phyloP scores from a whole-genome alignment of 495 filamentous ascomycete genomes.

The Achaetomiella virescens region DNA sequence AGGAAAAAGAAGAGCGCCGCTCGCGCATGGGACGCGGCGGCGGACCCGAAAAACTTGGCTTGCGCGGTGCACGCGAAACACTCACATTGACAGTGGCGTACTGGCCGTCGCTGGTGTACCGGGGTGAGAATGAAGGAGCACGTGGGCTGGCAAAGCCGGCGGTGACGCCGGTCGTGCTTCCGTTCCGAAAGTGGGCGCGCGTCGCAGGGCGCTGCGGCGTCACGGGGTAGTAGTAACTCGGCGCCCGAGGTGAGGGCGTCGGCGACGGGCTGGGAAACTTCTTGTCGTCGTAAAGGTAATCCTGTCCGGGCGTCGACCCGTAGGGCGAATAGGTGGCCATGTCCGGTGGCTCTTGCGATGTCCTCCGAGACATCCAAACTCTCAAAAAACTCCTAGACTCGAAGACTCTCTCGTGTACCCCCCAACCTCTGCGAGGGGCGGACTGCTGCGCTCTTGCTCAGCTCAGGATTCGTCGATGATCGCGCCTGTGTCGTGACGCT shows the following conservation, averaged over 20 bases:
- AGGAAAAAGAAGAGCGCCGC: constrained; percentile 47
- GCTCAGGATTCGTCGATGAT: constrained; percentile 17
- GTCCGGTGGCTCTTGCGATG: constrained; percentile 31
- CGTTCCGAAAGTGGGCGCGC: constrained; percentile 40
- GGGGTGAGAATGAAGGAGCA: constrained; percentile 40
- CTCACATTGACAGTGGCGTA: constrained; percentile 54
- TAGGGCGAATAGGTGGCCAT: constrained; percentile 46
- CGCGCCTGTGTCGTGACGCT: constrained; percentile 45
- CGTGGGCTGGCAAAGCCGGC: constrained; percentile 30
- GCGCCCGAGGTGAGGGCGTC: constrained; percentile 45
- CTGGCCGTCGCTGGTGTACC: constrained; percentile 50
- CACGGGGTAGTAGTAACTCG: constrained; percentile 38
- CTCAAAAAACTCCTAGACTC: constrained; percentile 11
- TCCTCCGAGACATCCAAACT: constrained; percentile 25
- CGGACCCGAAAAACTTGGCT: constrained; percentile 43
- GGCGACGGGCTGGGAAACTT: constrained; percentile 41
- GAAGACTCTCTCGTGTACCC: constrained; percentile 14
- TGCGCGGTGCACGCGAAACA: constrained; percentile 41
- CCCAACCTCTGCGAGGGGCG: constrained; percentile 21
- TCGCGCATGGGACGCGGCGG: constrained; percentile 36
- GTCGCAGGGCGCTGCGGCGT: constrained; percentile 44
- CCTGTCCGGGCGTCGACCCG: constrained; percentile 35
- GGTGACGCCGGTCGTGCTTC: constrained; percentile 26
- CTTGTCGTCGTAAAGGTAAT: constrained; percentile 39
- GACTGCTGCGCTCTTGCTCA: constrained; percentile 18